Base-by-base conservation (phyloP, 2,329 filamentous ascomycete genomes). In the Neoarthrinium moseri region DNA sequence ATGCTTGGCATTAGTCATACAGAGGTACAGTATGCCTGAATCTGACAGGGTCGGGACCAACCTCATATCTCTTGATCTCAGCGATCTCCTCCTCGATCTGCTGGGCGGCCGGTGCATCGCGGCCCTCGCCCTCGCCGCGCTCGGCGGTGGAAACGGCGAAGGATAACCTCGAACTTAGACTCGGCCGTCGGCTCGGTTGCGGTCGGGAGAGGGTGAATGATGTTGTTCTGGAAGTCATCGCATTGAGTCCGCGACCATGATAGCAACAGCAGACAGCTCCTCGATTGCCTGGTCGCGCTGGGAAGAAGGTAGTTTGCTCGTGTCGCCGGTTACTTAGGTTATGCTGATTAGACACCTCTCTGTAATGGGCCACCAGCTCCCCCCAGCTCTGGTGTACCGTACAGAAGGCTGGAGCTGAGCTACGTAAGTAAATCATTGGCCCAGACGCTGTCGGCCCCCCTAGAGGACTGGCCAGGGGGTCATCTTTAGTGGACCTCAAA, bases 31-130 rank as follows among this genome's bases (percentile, higher is more conserved):
- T 29, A 30, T 42, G 21, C 12, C 8, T 26, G 10, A 18, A 24
- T 32, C 35, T 24, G 33, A 29, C 34, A 22, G 23, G 17, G 10
- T 27, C 7, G 30, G 33, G 40, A 52, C 68, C 52, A 65, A 85
- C 82, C 72, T 96, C 94, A 71, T 99, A 99, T 71, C 92, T 82
- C 72, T 96, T 96, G 65, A 99, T 97, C 73, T 96, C 87, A 21
- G 88, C 91, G 62, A 99, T 96, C 71, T 99, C 94, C 62, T 97
- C 91, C 50, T 91, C 87, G 55, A 95, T 89, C 51, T 86, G 82
- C 50, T 85, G 80, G 59, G 88, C 81, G 45, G 77, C 81, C 22
- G 74, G 74, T 10, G 64, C 66, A 27, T 73, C 71, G 49, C 70
- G 69, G 49, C 74, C 70, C n/a, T 70, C 69, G 49, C 74, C 70